A percentile compares a stretch with the other conserved stretches of the same genome.
Conservation (phyloP, 148 eudicot species). For the Limonium bicolor region DNA sequence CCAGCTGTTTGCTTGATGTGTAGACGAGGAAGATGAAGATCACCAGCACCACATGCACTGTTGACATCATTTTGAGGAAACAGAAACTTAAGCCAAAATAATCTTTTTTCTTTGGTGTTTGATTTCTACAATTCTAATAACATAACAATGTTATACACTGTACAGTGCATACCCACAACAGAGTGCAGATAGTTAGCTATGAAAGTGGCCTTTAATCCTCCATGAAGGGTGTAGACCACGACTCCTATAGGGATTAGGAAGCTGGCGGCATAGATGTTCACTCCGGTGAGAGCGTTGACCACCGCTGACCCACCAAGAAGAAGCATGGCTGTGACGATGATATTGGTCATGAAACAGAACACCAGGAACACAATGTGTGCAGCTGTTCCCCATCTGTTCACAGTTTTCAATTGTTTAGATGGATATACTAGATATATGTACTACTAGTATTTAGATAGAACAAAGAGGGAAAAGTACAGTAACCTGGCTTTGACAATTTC, state of each 20-base stretch:
- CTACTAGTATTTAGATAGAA: not conserved
- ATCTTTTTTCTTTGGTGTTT: too few species aligned
- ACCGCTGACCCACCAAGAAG: slow-evolving; percentile 98
- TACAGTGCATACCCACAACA: slow-evolving; percentile 42
- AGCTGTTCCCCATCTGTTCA: slow-evolving; percentile 79
- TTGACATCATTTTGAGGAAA: slow-evolving; percentile 1
- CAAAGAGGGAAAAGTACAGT: too few species aligned
- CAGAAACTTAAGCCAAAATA: too few species aligned
- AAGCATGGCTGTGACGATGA: slow-evolving; percentile 96
- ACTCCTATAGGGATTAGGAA: slow-evolving; percentile 93
- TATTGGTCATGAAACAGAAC: slow-evolving; percentile 91
- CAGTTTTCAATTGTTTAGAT: too few species aligned
- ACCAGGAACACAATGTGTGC: slow-evolving; percentile 75
- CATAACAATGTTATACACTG: too few species aligned
- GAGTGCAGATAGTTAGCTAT: slow-evolving; percentile 96
- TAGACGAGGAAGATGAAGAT: slow-evolving; percentile 86
- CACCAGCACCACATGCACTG: slow-evolving; percentile 88
- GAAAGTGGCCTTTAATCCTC: slow-evolving; percentile 94
- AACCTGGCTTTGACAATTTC: slow-evolving; percentile 94
- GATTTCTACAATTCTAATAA: too few species aligned
- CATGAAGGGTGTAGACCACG: slow-evolving; percentile 80
- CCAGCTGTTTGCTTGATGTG: slow-evolving; percentile 68
- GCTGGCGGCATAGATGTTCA: slow-evolving; percentile 86
- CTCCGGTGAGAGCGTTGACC: slow-evolving; percentile 93
- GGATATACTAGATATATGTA: not conserved